Evolutionary conservation across 73 alveolate species (phyloP).

Genomic region (Paramecium caudatum): DNA sequence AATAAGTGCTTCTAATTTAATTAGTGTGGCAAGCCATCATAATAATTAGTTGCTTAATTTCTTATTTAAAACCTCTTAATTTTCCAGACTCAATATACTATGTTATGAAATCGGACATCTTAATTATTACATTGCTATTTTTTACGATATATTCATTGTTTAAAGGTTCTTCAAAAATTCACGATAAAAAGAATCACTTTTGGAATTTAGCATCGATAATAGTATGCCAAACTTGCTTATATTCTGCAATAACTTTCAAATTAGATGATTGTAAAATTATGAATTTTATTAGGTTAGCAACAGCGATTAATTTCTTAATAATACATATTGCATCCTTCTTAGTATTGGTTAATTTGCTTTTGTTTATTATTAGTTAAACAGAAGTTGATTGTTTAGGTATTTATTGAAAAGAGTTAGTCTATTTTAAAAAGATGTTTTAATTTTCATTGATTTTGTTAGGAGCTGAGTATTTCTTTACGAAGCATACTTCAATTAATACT

Average conservation of each 20-base stretch:
- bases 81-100: background rate
- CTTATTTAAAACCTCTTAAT: background rate
- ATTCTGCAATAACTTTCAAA: background rate
- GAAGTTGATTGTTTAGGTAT: background rate
- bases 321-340: background rate
- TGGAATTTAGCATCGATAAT: background rate
- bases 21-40: background rate
- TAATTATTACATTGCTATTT: background rate
- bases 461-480: constrained; percentile 9
- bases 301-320: background rate
- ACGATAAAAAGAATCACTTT: background rate
- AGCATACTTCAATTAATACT: constrained; percentile 9
- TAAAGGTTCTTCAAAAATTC: background rate
- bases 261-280: background rate
- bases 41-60: background rate
- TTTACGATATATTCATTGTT: background rate
- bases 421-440: constrained; percentile 3
- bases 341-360: background rate
- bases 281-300: background rate
- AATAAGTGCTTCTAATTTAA: no score
- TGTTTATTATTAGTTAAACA: background rate
- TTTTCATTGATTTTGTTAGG: background rate
- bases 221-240: background rate
- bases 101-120: background rate
- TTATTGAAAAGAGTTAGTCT: no score